Evolutionary conservation across 768 basidiomycete species (phyloP).

Genomic region (Boletales sp.): DNA sequence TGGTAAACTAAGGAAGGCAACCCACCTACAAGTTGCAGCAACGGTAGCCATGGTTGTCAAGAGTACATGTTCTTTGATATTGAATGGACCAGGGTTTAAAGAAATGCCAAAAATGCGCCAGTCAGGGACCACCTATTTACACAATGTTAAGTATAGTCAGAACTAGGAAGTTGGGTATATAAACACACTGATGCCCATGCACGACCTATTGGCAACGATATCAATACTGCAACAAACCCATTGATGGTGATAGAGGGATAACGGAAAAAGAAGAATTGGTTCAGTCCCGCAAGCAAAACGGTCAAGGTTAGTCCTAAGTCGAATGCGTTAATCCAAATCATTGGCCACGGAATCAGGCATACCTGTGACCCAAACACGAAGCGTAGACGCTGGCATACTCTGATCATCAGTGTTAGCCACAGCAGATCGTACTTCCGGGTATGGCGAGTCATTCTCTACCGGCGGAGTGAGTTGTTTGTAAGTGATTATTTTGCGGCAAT

Average conservation of each 20-base stretch:
- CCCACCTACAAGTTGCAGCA: slow-evolving; percentile 26
- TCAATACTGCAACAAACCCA: slow-evolving; percentile 62
- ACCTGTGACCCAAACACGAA: slow-evolving; percentile 63
- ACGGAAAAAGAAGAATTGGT: slow-evolving; percentile 76
- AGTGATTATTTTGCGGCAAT: no score
- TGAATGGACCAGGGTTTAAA: slow-evolving; percentile 72
- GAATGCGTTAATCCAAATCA: not conserved
- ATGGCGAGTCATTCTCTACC: slow-evolving; percentile 40
- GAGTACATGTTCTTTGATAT: slow-evolving; percentile 69
- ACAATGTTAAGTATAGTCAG: not conserved
- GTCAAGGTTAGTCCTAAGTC: slow-evolving; percentile 41
- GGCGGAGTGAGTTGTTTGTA: slow-evolving; percentile 10
- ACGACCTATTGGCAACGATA: slow-evolving; percentile 68
- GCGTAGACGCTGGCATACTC: slow-evolving; percentile 52
- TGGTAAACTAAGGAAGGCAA: not conserved
- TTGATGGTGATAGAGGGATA: slow-evolving; percentile 46
- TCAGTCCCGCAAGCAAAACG: slow-evolving; percentile 64
- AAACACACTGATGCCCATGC: slow-evolving; percentile 48
- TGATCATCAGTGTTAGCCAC: slow-evolving; percentile 74
- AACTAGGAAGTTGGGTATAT: not conserved
- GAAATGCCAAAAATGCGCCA: slow-evolving; percentile 54
- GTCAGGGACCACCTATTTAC: slow-evolving; percentile 43
- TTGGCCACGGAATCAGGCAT: not conserved
- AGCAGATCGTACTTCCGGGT: slow-evolving; percentile 38
- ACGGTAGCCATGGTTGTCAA: slow-evolving; percentile 66